These are phyloP conservation scores for Posidonia oceanica DNA, from an alignment of 116 monocot species.

Conservation along the genomic window DNA sequence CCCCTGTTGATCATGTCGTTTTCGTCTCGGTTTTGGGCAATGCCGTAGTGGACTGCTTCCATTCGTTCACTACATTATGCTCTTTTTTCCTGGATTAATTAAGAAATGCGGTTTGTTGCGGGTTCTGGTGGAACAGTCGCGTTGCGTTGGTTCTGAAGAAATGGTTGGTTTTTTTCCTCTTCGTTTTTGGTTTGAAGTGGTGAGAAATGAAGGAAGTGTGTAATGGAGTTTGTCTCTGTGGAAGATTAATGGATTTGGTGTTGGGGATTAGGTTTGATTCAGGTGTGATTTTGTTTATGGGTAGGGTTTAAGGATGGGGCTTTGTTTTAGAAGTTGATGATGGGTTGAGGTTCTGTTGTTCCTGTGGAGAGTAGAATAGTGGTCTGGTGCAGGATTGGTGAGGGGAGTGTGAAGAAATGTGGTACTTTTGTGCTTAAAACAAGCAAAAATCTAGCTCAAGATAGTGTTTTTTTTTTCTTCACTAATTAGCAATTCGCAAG, in stretches of 20 bases:
- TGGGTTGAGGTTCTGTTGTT: constrained; percentile 1
- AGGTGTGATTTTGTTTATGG: not conserved
- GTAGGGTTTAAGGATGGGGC: not conserved
- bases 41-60: not conserved
- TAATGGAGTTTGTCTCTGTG: no score
- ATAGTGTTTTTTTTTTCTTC: no score
- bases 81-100: not conserved
- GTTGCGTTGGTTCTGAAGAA: not conserved
- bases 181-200: not conserved
- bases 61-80: not conserved
- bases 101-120: not conserved
- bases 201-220: no score
- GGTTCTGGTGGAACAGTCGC: not conserved
- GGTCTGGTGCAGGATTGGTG: not conserved
- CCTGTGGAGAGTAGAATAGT: not conserved
- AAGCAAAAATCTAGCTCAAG: no score
- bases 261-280: no score
- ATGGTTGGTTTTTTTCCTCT: not conserved
- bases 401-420: no score
- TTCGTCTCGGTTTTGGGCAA: not conserved
- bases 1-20: not conserved
- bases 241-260: no score
- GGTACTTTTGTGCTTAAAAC: no score
- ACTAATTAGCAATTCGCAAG: no score
- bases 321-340: not conserved